phyloP scores from a whole-genome alignment of 768 basidiomycete species.

The Boletus subparvulus region DNA sequence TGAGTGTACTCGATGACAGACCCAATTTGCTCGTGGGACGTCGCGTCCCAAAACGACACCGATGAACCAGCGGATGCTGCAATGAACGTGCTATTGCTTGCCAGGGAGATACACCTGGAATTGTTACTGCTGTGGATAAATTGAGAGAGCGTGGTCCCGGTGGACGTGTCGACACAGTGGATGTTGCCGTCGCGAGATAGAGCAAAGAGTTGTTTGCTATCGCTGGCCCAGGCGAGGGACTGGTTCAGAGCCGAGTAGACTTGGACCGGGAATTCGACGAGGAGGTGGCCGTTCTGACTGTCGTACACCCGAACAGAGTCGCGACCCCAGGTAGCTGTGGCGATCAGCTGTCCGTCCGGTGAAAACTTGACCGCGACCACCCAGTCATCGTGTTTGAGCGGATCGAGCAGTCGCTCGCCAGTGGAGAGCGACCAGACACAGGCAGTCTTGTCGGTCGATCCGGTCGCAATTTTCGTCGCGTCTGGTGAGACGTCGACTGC shows the following conservation, averaged over 20 bases:
- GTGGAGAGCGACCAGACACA: neutral
- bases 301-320: neutral
- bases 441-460: neutral
- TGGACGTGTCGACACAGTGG: neutral
- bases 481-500: conserved; percentile 4
- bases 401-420: neutral
- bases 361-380: neutral
- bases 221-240: neutral
- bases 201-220: neutral
- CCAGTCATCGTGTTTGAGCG: neutral
- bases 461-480: neutral
- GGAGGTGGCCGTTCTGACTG: neutral
- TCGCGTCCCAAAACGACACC: neutral
- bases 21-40: neutral
- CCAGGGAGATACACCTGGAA: neutral
- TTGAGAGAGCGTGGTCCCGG: neutral
- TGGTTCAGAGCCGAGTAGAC: neutral
- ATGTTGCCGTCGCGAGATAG: neutral
- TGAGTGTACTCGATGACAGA: neutral
- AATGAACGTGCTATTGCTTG: neutral
- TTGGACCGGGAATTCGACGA: neutral
- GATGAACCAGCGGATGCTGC: neutral
- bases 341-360: neutral
- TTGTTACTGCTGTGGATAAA: neutral
- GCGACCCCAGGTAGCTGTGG: neutral